Percentiles rank a stretch among this genome's conserved stretches.
Evolutionary conservation across 1,284 basidiomycete genomes (phyloP).

Genomic region (Rhodofomes roseus): DNA sequence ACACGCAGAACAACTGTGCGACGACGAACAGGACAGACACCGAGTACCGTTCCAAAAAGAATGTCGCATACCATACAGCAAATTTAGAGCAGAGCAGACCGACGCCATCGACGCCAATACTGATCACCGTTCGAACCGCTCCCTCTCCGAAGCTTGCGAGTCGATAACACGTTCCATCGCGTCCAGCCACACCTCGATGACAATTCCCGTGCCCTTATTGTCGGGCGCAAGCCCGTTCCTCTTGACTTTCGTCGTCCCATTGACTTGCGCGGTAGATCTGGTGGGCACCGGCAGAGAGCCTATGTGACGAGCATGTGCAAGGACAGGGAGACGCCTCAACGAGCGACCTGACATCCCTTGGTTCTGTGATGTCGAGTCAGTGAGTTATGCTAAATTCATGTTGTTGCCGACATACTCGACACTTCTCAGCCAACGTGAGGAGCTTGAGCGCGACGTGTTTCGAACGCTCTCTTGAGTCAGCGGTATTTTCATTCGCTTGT

Average conservation of each 20-base stretch:
- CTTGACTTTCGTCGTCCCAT: slow-evolving; percentile 9
- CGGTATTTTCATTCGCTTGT: slow-evolving; percentile 4
- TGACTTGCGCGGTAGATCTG: slow-evolving; percentile 6
- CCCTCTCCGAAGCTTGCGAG: slow-evolving; percentile 50
- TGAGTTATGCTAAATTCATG: background rate
- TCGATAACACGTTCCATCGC: slow-evolving; percentile 76
- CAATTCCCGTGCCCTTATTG: slow-evolving; percentile 26
- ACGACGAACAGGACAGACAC: too few relatives aligned
- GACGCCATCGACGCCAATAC: background rate
- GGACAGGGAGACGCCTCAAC: slow-evolving; percentile 84
- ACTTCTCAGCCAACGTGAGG: slow-evolving; percentile 64
- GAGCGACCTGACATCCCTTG: slow-evolving; percentile 89
- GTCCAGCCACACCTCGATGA: slow-evolving; percentile 65
- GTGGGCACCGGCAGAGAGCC: slow-evolving; percentile 37
- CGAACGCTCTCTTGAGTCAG: slow-evolving; percentile 42
- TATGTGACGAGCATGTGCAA: slow-evolving; percentile 85
- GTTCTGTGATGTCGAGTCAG: slow-evolving; percentile 29
- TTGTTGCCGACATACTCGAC: slow-evolving; percentile 54
- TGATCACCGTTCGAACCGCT: slow-evolving; percentile 30
- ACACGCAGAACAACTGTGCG: too few relatives aligned
- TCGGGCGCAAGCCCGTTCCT: background rate
- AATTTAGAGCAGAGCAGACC: background rate
- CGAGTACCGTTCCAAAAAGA: too few relatives aligned
- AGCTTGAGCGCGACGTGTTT: slow-evolving; percentile 56
- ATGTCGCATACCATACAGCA: background rate